Percentiles rank a stretch among this genome's conserved stretches.
Conservation (phyloP, 495 filamentous ascomycete species). For the Oleoguttula mirabilis region DNA sequence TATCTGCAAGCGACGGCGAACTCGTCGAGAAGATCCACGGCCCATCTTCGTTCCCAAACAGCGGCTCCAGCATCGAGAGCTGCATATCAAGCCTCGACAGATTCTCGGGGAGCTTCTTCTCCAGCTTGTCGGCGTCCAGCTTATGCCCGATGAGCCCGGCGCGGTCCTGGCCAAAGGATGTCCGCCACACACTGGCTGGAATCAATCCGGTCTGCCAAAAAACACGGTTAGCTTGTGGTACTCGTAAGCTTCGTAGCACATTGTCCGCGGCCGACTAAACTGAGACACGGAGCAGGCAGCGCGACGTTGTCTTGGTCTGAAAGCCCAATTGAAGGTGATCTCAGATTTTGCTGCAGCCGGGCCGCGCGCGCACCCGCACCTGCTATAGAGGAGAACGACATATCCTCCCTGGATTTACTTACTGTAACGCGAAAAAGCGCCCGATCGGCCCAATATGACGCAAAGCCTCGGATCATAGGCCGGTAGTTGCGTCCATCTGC, state of each 20-base stretch:
- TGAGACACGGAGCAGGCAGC: no score
- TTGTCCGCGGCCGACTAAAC: no score
- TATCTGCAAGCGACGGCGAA: constrained; percentile 22
- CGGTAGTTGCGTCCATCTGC: constrained; percentile 16
- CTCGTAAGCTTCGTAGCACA: no score
- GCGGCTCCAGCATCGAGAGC: constrained; percentile 26
- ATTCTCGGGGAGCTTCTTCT: constrained; percentile 23
- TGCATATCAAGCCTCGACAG: constrained; percentile 25
- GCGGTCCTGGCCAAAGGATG: constrained; percentile 24
- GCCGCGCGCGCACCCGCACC: no score
- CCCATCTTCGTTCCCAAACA: constrained; percentile 10
- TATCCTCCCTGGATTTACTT: no score
- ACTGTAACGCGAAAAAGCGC: constrained; percentile 27
- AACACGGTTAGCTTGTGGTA: no score
- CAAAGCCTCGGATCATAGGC: constrained; percentile 18
- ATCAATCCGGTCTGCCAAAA: constrained; percentile 28
- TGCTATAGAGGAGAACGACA: no score
- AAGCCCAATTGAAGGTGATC: no score
- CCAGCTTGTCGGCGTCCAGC: constrained; percentile 26
- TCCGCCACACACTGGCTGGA: constrained; percentile 24
- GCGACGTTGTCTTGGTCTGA: no score
- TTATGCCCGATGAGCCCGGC: constrained; percentile 24
- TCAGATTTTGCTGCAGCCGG: no score
- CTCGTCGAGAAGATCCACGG: constrained; percentile 22
- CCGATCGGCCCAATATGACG: constrained; percentile 20